Evolutionary conservation across 2,329 filamentous ascomycete genomes (phyloP).

Genomic region (Metarhizium album): DNA sequence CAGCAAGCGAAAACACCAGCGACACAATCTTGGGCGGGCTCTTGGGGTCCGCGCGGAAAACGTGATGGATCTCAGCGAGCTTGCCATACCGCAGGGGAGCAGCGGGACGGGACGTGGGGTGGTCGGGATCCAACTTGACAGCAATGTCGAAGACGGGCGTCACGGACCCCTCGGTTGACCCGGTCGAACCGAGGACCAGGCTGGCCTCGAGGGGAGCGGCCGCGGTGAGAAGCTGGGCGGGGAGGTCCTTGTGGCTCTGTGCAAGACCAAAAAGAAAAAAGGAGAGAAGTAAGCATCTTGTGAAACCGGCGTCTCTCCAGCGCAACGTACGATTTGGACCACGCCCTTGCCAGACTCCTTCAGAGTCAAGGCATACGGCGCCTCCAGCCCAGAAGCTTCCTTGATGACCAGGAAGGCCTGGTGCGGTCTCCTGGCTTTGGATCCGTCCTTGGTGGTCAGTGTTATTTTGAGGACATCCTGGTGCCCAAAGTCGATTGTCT

Average conservation of each 20-base stretch:
- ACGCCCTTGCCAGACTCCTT: slow-evolving; percentile 84
- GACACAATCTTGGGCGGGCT: slow-evolving; percentile 76
- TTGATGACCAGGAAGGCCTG: slow-evolving; percentile 83
- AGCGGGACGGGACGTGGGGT: slow-evolving; percentile 49
- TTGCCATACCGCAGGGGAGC: slow-evolving; percentile 74
- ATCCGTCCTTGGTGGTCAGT: slow-evolving; percentile 70
- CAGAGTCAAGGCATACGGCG: slow-evolving; percentile 71
- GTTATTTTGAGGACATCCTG: slow-evolving; percentile 70
- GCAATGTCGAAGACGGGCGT: slow-evolving; percentile 63
- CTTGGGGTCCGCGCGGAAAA: slow-evolving; percentile 69
- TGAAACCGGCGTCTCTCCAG: not conserved
- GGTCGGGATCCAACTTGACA: slow-evolving; percentile 51
- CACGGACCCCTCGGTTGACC: slow-evolving; percentile 56
- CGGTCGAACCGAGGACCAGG: slow-evolving; percentile 79
- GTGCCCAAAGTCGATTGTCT: slow-evolving; percentile 52
- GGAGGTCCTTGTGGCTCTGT: slow-evolving; percentile 82
- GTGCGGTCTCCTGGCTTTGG: slow-evolving; percentile 74
- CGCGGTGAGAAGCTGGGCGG: slow-evolving; percentile 64
- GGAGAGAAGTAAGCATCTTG: not conserved
- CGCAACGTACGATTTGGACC: slow-evolving; percentile 68
- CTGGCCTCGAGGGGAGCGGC: slow-evolving; percentile 63
- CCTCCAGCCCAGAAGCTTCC: slow-evolving; percentile 71
- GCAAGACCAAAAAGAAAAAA: too few species aligned
- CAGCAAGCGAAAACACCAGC: slow-evolving; percentile 61
- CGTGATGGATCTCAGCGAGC: slow-evolving; percentile 78